Base-by-base conservation (phyloP, 2,329 filamentous ascomycete genomes). In the Rutstroemia sydowiana region DNA sequence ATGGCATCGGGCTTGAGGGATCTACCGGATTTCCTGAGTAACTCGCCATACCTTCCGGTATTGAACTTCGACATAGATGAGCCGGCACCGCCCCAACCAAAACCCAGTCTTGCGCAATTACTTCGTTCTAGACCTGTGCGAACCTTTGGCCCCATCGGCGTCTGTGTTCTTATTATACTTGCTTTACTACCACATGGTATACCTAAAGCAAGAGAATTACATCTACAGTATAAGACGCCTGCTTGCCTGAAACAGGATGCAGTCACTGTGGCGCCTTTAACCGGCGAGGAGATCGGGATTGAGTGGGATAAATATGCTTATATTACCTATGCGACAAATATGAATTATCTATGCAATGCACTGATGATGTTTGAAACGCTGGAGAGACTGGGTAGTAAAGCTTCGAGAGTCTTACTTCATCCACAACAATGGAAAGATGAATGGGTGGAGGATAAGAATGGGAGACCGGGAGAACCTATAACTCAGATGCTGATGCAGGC, bases 291-390 rank as follows among this genome's bases (percentile, higher is more conserved):
- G 13, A 37, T 32, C 2, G 56, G 65, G 6, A 57, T 70, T 23
- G 63, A 75, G 59, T 75, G 72, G 73, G 68, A 66, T 2, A 64
- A 61, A 44, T 76, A 70, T 48, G 75, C 75, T 1, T 76, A 77
- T 54, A 69, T 70, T 1, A 73, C 75, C 58, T 77, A 77, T 62
- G 74, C 71, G 32, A 77, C 75, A 1, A 65, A 71, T n/a, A 64
- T 66, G 31, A 68, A 69, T 0, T 74, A 75, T 51, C 64, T 77
- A 2, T 77, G 75, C 57, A 76, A 75, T 59, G 72, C 74, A 0
- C 65, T 77, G 41, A 75, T 77, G 73, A 64, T 76, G 2, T 75
- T 77, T 48, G 73, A 75, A 53, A 68, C 66, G 1, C 51, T 77
- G 6, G 60, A 69, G 16, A 64, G 68, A 1, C 56, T 76, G 0